phyloP scores from a whole-genome alignment of 164 flowering plant genomes.

The Annona cherimola region DNA sequence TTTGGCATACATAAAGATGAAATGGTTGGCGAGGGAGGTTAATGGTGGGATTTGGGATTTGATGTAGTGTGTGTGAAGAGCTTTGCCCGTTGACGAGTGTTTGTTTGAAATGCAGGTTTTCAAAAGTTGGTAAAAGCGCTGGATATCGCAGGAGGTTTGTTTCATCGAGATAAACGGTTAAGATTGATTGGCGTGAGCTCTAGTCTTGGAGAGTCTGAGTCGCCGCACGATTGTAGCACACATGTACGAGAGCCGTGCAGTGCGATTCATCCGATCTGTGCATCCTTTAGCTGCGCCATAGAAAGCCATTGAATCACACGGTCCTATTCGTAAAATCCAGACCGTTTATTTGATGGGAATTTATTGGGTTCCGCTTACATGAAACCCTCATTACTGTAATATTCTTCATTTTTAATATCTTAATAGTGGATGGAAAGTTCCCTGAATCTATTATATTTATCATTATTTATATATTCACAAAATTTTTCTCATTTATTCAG shows the following conservation, averaged over 20 bases:
- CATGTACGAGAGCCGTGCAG: not conserved
- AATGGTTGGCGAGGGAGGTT: slow-evolving; percentile 76
- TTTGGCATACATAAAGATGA: slow-evolving; percentile 76
- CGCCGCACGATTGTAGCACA: not conserved
- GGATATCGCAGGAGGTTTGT: slow-evolving; percentile 21
- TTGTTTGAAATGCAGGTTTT: slow-evolving; percentile 45
- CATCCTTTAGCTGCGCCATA: not conserved
- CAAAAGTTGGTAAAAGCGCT: slow-evolving; percentile 32
- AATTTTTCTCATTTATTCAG: too few species aligned
- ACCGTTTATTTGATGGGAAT: too few species aligned
- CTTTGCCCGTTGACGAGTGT: slow-evolving; percentile 50
- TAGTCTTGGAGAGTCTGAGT: not conserved
- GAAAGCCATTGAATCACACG: too few species aligned
- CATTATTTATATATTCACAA: too few species aligned
- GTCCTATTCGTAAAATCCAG: too few species aligned
- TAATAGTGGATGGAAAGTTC: too few species aligned
- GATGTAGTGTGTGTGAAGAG: slow-evolving; percentile 60
- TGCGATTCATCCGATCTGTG: not conserved
- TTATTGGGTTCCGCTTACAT: too few species aligned
- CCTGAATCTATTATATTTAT: too few species aligned
- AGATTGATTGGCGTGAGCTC: not conserved
- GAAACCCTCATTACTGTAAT: too few species aligned
- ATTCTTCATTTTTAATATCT: too few species aligned
- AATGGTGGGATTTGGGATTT: slow-evolving; percentile 52
- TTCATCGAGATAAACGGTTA: slow-evolving; percentile 15